These are phyloP conservation scores for Bathelium albidoporum DNA, from an alignment of 495 filamentous ascomycete genomes.

Conservation along the genomic window DNA sequence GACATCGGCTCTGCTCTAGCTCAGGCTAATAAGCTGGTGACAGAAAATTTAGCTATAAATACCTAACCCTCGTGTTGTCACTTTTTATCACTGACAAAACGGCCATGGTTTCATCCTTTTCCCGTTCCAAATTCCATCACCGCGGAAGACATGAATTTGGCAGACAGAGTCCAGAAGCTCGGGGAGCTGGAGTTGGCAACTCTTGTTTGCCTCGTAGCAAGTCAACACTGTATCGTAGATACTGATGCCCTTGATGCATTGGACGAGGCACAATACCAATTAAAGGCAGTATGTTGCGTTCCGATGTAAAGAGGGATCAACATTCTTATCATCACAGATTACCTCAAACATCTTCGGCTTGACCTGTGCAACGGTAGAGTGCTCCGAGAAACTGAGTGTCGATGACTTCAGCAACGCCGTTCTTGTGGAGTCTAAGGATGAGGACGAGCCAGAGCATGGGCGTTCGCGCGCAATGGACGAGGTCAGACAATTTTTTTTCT, in stretches of 20 bases:
- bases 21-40: too few species aligned
- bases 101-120: slow-evolving; percentile 7
- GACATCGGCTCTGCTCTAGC: too few species aligned
- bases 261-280: not conserved
- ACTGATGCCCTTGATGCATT: slow-evolving; percentile 41
- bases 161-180: slow-evolving; percentile 57
- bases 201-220: slow-evolving; percentile 64
- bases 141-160: slow-evolving; percentile 26
- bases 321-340: slow-evolving; percentile 37
- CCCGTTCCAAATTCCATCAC: not conserved
- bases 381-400: slow-evolving; percentile 57
- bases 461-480: not conserved
- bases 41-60: too few species aligned
- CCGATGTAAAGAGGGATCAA: slow-evolving; percentile 10
- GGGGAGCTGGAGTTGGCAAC: slow-evolving; percentile 84
- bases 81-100: too few species aligned
- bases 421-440: slow-evolving; percentile 34
- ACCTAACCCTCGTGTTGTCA: too few species aligned
- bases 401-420: slow-evolving; percentile 70
- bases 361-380: slow-evolving; percentile 55
- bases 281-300: not conserved
- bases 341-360: slow-evolving; percentile 63
- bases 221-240: slow-evolving; percentile 82
- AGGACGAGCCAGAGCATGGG: slow-evolving; percentile 5
- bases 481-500: not conserved